Evolutionary conservation across 805 yeast species (phyloP), one percentile per base, ranked within the genome.

Genomic region (Hanseniaspora osmophila): DNA sequence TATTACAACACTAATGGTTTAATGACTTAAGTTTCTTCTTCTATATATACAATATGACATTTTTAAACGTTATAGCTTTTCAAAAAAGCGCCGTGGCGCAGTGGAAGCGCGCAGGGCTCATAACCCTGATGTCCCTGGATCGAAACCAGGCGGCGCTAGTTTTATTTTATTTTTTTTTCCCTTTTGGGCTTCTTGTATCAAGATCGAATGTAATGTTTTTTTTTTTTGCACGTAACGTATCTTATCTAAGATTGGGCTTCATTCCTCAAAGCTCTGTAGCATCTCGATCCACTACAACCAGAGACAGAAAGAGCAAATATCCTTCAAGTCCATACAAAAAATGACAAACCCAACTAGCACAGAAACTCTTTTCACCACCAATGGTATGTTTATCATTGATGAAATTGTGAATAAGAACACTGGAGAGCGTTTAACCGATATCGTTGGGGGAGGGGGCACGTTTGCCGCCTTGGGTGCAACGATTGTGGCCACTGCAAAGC

Each of bases 91-190:
- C 82, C 82, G 87, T 83, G 90, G 90, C 90, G 92, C 90, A 83
- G 92, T 80, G 92, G 94, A 82, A 83, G 90, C 92, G 92, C 90
- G 90, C 90, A 80, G 92, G 92, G 94, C 94, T 83, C 94, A 83
- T 83, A 83, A 83, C 94, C 90, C 92, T 82, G 90, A 83, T 80
- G 90, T 81, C 94, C 87, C 76, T 70, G 87, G 94, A 83, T 83
- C 92, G 92, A 83, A 81, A 83, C 92, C 84, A 69, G 75, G 85
- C 85, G 81, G 82, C 85, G 92, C 92, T 82, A 81, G 35, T 54
- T 55, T 62, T 64, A 67, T 70, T 60, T 43, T 30, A 17, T 30
- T 37, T 37, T 43, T 39, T 39, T 32, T 32, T 47, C 49, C 56
- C 53, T 52, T 46, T 48, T 42, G 11, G 29, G 30, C 17, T 10